phyloP scores from a whole-genome alignment of 148 eudicot species.

The Polygonum maritimum region DNA sequence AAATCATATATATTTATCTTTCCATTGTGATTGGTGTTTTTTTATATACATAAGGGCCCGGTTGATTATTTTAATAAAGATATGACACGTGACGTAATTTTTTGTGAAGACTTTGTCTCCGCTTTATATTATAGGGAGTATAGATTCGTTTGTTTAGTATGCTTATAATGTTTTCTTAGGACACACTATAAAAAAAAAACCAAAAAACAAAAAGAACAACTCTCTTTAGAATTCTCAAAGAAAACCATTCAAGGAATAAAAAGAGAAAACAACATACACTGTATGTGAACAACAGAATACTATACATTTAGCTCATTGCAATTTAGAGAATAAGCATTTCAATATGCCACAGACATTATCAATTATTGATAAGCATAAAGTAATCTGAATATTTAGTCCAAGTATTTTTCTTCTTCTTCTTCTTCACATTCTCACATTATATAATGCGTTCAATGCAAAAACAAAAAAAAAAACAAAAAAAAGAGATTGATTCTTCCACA shows the following conservation, averaged over 20 bases:
- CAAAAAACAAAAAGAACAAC: background rate
- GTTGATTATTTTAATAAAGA: too few relatives aligned
- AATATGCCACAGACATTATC: background rate
- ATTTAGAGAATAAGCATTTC: background rate
- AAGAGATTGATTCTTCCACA: background rate
- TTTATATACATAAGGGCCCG: too few relatives aligned
- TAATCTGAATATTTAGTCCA: background rate
- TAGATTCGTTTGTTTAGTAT: too few relatives aligned
- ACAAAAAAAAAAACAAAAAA: background rate
- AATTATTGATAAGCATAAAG: background rate
- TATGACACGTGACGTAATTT: too few relatives aligned
- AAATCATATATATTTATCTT: too few relatives aligned
- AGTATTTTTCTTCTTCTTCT: too few relatives aligned
- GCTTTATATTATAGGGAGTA: too few relatives aligned
- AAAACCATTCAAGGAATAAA: background rate
- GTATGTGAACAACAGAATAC: background rate
- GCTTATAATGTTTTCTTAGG: too few relatives aligned
- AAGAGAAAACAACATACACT: background rate
- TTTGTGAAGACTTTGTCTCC: too few relatives aligned
- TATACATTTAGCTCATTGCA: background rate
- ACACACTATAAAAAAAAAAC: background rate
- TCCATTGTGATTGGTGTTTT: too few relatives aligned
- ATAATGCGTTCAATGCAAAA: background rate
- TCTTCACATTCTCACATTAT: too few relatives aligned
- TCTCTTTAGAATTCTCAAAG: background rate